Conservation (phyloP, 495 filamentous ascomycete genomes). For the Penicillium turbatum region DNA sequence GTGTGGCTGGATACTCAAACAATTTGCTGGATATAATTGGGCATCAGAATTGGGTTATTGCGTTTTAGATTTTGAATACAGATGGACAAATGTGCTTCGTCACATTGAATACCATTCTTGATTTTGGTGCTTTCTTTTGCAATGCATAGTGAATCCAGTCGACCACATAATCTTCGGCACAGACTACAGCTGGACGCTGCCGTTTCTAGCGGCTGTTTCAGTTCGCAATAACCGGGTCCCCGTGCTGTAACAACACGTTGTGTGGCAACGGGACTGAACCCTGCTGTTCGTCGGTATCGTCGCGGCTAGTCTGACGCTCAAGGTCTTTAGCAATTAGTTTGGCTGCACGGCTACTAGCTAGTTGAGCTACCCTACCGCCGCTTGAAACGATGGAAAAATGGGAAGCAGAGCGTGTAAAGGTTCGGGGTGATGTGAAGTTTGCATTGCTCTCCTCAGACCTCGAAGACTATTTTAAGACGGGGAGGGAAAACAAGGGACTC, state of each 20-base stretch:
- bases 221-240: slow-evolving; percentile 11
- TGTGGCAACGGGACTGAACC: slow-evolving; percentile 12
- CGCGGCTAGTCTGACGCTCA: slow-evolving; percentile 38
- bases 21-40: no score
- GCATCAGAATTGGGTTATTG: no score
- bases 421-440: slow-evolving; percentile 36
- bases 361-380: slow-evolving; percentile 32
- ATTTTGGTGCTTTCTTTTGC: no score
- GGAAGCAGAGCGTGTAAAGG: slow-evolving; percentile 35
- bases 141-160: no score
- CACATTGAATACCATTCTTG: no score
- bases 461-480: slow-evolving; percentile 41
- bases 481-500: neutral
- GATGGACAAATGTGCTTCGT: no score
- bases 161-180: slow-evolving; percentile 38
- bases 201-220: slow-evolving; percentile 6
- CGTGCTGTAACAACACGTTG: slow-evolving; percentile 16
- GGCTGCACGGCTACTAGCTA: slow-evolving; percentile 41
- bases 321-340: slow-evolving; percentile 46
- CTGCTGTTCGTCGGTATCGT: slow-evolving; percentile 16
- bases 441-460: slow-evolving; percentile 40
- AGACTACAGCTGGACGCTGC: slow-evolving; percentile 26
- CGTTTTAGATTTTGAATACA: no score
- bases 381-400: slow-evolving; percentile 32
- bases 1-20: no score